Evolutionary conservation across 1,284 basidiomycete species (phyloP).

Genomic region (Apiotrichum akiyoshidainum): DNA sequence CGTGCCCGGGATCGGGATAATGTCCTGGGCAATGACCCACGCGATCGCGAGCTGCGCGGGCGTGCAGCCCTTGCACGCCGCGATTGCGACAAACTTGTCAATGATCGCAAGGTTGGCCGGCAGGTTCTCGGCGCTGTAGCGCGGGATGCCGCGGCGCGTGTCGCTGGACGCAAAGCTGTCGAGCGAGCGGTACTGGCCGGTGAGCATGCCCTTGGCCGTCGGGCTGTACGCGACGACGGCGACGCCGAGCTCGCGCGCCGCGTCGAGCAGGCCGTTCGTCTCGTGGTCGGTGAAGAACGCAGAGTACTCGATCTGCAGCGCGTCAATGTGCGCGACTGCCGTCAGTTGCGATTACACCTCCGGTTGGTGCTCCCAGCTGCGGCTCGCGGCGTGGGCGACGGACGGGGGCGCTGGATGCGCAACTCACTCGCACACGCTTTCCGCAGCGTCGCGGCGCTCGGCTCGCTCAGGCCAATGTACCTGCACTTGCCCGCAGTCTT

Average conservation of each 20-base stretch:
- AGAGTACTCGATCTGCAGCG: conserved; percentile 53
- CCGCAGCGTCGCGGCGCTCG: conserved; percentile 59
- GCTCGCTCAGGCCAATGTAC: conserved; percentile 58
- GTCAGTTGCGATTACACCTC: not conserved
- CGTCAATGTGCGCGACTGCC: conserved; percentile 49
- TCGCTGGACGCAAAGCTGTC: conserved; percentile 40
- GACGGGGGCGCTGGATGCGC: too few species aligned
- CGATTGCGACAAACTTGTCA: conserved; percentile 34
- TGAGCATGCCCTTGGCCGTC: conserved; percentile 47
- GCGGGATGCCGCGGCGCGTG: conserved; percentile 36
- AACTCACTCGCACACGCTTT: conserved; percentile 56
- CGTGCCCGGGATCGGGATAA: conserved; percentile 50
- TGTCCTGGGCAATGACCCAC: conserved; percentile 51
- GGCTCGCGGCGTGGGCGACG: too few species aligned
- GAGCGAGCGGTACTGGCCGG: conserved; percentile 27
- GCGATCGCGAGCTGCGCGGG: conserved; percentile 50
- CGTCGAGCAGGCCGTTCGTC: conserved; percentile 48
- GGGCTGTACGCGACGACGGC: conserved; percentile 50
- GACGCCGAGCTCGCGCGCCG: conserved; percentile 47
- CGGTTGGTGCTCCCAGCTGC: too few species aligned
- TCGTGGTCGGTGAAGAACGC: conserved; percentile 51
- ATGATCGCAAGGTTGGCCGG: conserved; percentile 43
- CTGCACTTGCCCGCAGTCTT: conserved; percentile 47
- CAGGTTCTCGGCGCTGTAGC: conserved; percentile 45
- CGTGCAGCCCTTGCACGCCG: conserved; percentile 43